Base-by-base conservation (phyloP, 345 rosid genomes). In the sweet orange (Citrus sinensis) region DNA sequence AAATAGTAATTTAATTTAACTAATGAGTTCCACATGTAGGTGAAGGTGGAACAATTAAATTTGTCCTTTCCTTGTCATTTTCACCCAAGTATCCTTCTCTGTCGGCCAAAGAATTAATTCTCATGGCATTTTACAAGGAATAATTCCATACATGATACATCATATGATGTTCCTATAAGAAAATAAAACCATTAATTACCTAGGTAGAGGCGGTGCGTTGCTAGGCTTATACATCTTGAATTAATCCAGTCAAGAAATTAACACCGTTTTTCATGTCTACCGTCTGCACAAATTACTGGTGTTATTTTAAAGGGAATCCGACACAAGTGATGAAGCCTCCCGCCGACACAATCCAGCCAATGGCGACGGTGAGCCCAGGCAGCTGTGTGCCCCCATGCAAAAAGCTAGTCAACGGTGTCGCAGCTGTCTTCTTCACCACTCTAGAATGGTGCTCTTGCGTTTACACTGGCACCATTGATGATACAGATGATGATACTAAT, bases 401-500 rank as follows among this genome's bases (percentile, higher is more conserved):
- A 75, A 83, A 66, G 79, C 74, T 85, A 0, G 84, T 71, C 64
- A 58, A 80, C 27, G 85, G 87, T 9, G 80, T 85, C 35, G 85
- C 85, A 9, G 34, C 83, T 2, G 82, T 81, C 34, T 89, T 89
- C 42, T 89, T 89, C 86, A 71, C 73, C 16, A 83, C 90, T 40
- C 78, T 89, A 10, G 80, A 79, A 39, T 60, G 80, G 24, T 89
- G 88, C 78, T 64, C 77, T 61, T 87, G 92, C 84, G 17, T 87
- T 55, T 16, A 29, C 11, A 49, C 85, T 6, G 81, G 79, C 70
- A 87, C 92, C 27, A 76, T 78, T 61, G 90, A 71, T 63, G 90
- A 89, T 34, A 8, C 29, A 19, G 4, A 22, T 17, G 78, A 76
- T 24, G 63, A 54, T 64, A 17, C 60, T 39, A 22, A 64, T 29